Conservation (phyloP, 2,329 filamentous ascomycete species). For the Pseudocercospora pini-densiflorae region DNA sequence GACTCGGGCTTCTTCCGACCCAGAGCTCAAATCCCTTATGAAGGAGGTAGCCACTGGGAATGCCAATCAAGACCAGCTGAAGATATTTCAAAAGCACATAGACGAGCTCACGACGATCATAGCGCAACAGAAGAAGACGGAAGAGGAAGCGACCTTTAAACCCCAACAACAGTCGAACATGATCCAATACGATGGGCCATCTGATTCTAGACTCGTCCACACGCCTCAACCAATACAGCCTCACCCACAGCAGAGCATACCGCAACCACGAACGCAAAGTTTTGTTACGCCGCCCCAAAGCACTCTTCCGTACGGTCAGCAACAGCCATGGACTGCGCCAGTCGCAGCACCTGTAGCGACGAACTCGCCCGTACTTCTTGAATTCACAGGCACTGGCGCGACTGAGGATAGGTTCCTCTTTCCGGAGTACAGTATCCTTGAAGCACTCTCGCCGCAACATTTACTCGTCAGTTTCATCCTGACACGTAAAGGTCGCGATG, state of each 20-base stretch:
- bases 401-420: constrained; percentile 78
- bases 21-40: constrained; percentile 77
- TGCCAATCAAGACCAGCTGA: constrained; percentile 71
- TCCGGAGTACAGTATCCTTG: constrained; percentile 76
- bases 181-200: constrained; percentile 32
- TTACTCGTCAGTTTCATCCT: constrained; percentile 78
- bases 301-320: constrained; percentile 19
- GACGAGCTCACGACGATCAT: constrained; percentile 70
- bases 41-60: constrained; percentile 78
- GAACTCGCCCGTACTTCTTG: constrained; percentile 70
- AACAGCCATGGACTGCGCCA: constrained; percentile 33
- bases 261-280: constrained; percentile 11
- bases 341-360: constrained; percentile 34
- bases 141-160: constrained; percentile 26
- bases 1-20: constrained; percentile 73
- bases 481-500: constrained; percentile 71
- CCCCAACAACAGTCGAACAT: constrained; percentile 21
- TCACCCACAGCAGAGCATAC: constrained; percentile 1
- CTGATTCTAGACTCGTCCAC: constrained; percentile 17
- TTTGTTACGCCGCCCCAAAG: constrained; percentile 20
- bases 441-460: constrained; percentile 60
- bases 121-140: constrained; percentile 44
- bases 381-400: constrained; percentile 61
- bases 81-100: constrained; percentile 79
- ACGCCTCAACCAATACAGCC: constrained; percentile 23